Percentiles rank a stretch among this genome's conserved stretches.
phyloP scores from a whole-genome alignment of 768 basidiomycete species.

The Lactarius sanguifluus region DNA sequence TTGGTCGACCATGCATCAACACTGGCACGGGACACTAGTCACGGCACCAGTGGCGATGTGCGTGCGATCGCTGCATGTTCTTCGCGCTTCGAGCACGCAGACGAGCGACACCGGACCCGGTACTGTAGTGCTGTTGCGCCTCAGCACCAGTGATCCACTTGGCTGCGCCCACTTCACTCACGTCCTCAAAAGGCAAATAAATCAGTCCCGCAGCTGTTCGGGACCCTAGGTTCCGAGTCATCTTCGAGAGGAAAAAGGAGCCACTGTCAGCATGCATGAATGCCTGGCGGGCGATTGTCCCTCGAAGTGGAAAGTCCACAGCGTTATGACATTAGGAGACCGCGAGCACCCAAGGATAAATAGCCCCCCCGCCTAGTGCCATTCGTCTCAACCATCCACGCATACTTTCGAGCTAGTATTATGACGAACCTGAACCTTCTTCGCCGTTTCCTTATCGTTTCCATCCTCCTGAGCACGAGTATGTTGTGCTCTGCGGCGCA shows the following conservation, averaged over 20 bases:
- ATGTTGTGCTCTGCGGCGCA: neutral
- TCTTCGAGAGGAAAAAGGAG: neutral
- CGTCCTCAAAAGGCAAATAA: neutral
- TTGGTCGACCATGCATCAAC: neutral
- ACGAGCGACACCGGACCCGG: neutral
- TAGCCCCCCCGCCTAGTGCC: neutral
- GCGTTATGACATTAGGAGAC: neutral
- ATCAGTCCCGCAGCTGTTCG: neutral
- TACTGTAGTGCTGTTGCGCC: neutral
- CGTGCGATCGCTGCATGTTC: neutral
- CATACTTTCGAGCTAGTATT: neutral
- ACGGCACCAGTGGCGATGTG: neutral
- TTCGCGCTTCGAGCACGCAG: neutral
- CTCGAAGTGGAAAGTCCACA: neutral
- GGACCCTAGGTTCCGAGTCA: neutral
- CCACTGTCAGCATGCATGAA: neutral
- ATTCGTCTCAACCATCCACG: neutral
- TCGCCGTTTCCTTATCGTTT: neutral
- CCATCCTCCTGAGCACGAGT: neutral
- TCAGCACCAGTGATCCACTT: neutral
- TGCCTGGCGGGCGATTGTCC: neutral
- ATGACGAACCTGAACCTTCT: neutral
- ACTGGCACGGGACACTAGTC: neutral
- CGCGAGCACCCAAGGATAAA: neutral
- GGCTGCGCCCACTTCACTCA: neutral